Evolutionary conservation across 495 filamentous ascomycete species (phyloP).

Genomic region (Copromyces sp.): DNA sequence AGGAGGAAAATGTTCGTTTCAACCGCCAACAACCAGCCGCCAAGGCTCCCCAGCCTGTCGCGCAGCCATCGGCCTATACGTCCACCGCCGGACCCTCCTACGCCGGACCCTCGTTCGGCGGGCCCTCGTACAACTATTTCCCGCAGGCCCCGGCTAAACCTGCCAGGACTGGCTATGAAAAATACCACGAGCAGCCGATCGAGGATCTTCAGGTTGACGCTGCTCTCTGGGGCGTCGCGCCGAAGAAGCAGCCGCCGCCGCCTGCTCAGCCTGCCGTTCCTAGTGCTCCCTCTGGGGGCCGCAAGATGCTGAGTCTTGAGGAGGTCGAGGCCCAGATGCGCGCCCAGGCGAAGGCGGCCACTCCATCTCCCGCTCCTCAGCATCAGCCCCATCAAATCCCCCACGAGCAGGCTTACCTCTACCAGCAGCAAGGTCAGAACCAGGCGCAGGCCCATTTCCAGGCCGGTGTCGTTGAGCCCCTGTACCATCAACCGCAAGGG

Average conservation of each 20-base stretch:
- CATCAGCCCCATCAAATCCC: slow-evolving; percentile 19
- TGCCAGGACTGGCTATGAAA: slow-evolving; percentile 74
- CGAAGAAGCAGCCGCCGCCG: slow-evolving; percentile 45
- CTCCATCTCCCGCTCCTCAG: slow-evolving; percentile 19
- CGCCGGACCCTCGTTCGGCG: slow-evolving; percentile 15
- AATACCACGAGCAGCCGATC: slow-evolving; percentile 63
- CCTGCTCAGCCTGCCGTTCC: slow-evolving; percentile 20
- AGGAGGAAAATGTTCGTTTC: slow-evolving; percentile 81
- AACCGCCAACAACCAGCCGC: slow-evolving; percentile 49
- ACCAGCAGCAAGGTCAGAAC: slow-evolving; percentile 14
- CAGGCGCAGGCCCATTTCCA: slow-evolving; percentile 18
- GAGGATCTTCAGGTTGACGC: slow-evolving; percentile 85
- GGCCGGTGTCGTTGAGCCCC: slow-evolving; percentile 18
- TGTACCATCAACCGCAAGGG: slow-evolving; percentile 21
- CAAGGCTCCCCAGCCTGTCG: slow-evolving; percentile 21
- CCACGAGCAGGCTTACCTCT: slow-evolving; percentile 17
- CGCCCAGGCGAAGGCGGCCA: slow-evolving; percentile 43
- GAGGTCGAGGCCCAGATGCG: slow-evolving; percentile 95
- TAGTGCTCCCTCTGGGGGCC: slow-evolving; percentile 28
- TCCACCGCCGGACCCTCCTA: slow-evolving; percentile 2
- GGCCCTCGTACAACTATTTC: slow-evolving; percentile 26
- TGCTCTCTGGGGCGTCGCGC: slow-evolving; percentile 75
- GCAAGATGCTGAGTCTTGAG: slow-evolving; percentile 90
- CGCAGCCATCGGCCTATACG: slow-evolving; percentile 21
- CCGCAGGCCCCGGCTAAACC: slow-evolving; percentile 43